Evolutionary conservation across 2,329 filamentous ascomycete genomes (phyloP), one percentile per base, ranked within the genome.

Genomic region (Orbilia oligospora): DNA sequence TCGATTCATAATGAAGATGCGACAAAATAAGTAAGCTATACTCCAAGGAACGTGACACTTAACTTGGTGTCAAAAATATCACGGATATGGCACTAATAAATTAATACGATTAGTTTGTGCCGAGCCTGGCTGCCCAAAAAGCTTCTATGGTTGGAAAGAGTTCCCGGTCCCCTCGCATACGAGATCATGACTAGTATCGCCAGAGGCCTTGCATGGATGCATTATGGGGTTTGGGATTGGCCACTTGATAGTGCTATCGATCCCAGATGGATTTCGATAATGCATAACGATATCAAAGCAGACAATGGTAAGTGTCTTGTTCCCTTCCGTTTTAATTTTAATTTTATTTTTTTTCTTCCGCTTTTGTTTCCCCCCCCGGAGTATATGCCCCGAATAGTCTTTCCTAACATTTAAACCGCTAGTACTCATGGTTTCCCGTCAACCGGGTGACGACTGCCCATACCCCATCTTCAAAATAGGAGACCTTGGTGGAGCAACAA

Each of bases 201-300:
- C 8, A 30, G 58, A 44, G 73, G 73, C 14, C 44, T 71, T 14
- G 38, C 73, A 9, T 71, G 73, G 67, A 56, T 71, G 41, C 73
- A 77, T 14, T 30, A 48, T 44, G 73, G 67, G 0, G 41, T 71
- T 14, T 30, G 61, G 33, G 67, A 77, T 20, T 70, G 72, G 72
- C 61, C 61, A 3, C 51, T 41, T 41, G 51, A 77, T 20, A 49
- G 66, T n/a, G 46, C 36, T 10, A 20, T 65, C 8, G 33, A 61
- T 48, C n/a, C 49, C 0, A 48, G 56, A 6, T 77, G 73, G 73
- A 18, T 12, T 0, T 4, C 73, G 0, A 63, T 67, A 16, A 63
- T 77, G 51, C 73, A 77, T 18, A 71, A 77, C n/a, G 73, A 71
- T 20, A 18, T 71, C n/a, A 77, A 77, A 22, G 3, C 18, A 10